Base-by-base conservation (phyloP, 768 basidiomycete species). In the Agrocybe chaxingu region DNA sequence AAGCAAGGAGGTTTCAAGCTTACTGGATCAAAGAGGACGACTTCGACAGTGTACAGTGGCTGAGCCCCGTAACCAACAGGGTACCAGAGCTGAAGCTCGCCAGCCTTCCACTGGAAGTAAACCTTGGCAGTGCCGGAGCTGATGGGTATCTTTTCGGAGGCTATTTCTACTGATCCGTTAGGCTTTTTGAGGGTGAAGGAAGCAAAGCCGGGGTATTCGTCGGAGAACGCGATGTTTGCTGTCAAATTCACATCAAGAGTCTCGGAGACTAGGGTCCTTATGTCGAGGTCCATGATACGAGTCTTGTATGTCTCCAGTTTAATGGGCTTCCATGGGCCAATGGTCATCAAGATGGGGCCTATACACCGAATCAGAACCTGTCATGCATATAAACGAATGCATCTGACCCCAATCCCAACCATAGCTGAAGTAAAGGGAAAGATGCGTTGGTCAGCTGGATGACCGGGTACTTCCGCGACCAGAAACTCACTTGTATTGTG, bases 351-450 rank as follows among this genome's bases (percentile, higher is more conserved):
- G 13, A 92, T 67, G 18, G 93, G 94, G 47, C 92, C 87, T 87
- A 56, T 30, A 34, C 39, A 39, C 6, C 13, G 11, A 18, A 36
- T 7, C 43, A 24, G 18, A 12, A 13, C 11, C 13, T 13, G 13
- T 7, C 4, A 12, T 9, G 11, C 33, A 5, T 24, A 43, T 45
- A 50, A 35, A 13, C 4, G 35, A 29, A 11, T 7, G 45, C 8
- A 6, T n/a, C 66, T 33, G 55, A 79, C 85, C 89, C 91, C 92
- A 94, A 62, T 93, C 92, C 92, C 91, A 92, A 13, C 89, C 89
- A 61, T 92, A 92, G 62, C 89, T 90, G 57, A 33, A 31, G 29
- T 37, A 48, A 5, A 19, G 24, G 24, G 24, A 24, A 36, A 39
- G 19, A 7, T 2, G 11, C 35, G 34, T 50, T 4, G 57, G 46